A percentile compares a stretch with the other conserved stretches of the same genome.
phyloP scores from a whole-genome alignment of 768 basidiomycete genomes.

The Tylopilus sp. region DNA sequence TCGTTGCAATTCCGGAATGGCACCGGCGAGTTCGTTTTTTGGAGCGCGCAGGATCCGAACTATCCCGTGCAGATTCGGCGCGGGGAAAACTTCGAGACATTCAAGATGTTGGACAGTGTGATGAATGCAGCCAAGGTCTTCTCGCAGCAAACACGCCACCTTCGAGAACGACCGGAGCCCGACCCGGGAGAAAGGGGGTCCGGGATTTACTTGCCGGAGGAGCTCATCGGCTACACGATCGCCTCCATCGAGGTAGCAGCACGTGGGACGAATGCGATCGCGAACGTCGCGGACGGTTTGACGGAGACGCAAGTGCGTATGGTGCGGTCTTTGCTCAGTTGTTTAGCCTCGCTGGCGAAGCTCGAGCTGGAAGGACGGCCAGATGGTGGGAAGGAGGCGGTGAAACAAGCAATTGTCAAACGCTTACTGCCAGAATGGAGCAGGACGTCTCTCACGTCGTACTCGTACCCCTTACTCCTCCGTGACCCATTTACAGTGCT shows the following conservation, averaged over 20 bases:
- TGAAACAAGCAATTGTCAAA: slow-evolving; percentile 85
- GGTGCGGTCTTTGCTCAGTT: slow-evolving; percentile 72
- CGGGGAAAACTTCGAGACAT: slow-evolving; percentile 52
- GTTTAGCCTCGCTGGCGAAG: slow-evolving; percentile 61
- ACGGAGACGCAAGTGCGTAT: slow-evolving; percentile 76
- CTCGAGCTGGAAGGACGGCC: slow-evolving; percentile 66
- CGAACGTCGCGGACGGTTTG: slow-evolving; percentile 56
- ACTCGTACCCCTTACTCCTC: slow-evolving; percentile 81
- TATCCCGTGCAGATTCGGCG: slow-evolving; percentile 56
- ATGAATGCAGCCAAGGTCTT: slow-evolving; percentile 74
- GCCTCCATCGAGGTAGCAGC: slow-evolving; percentile 76
- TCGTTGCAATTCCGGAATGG: slow-evolving; percentile 73
- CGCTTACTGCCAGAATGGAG: slow-evolving; percentile 91
- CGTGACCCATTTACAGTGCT: slow-evolving; percentile 89
- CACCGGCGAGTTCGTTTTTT: slow-evolving; percentile 86
- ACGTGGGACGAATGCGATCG: slow-evolving; percentile 53
- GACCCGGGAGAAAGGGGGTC: slow-evolving; percentile 72
- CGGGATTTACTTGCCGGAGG: slow-evolving; percentile 89
- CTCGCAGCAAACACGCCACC: slow-evolving; percentile 80
- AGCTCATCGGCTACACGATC: slow-evolving; percentile 87
- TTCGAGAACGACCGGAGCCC: slow-evolving; percentile 73
- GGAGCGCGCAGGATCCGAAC: slow-evolving; percentile 77
- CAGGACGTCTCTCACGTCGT: slow-evolving; percentile 75
- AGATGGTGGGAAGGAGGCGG: slow-evolving; percentile 73
- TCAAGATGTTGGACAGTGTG: slow-evolving; percentile 86